Evolutionary conservation across 1,139 yeast species (phyloP), one percentile per base, ranked within the genome.

Genomic region (Debaryomyces udenii): DNA sequence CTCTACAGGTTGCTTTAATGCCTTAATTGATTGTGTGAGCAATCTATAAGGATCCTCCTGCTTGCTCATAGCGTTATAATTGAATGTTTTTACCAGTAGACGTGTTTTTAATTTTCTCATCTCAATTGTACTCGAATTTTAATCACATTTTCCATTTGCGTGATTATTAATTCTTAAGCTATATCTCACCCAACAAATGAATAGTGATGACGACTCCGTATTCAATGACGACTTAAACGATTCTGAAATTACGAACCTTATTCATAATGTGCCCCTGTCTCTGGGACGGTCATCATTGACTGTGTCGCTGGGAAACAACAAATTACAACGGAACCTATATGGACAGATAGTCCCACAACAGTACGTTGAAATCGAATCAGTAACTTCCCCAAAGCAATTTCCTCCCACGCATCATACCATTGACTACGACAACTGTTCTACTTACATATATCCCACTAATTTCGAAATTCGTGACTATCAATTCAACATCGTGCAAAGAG

Each of bases 391-490:
- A 27, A 16, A 23, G 22, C 23, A 33, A 4, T 27, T 33, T 6
- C 37, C 59, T 2, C 72, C 79, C 1, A 76, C 82, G 0, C 85
- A 79, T 47, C 88, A 83, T 51, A 57, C 55, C 9, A 62, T 79
- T 27, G 70, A 78, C 50, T 51, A 56, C 23, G 66, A 61, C n/a
- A 64, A 62, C 29, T 57, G 81, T 3, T 49, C 55, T 13, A 69
- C 80, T 0, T 89, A 83, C 56, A 68, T 88, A 0, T 94, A 93
- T 58, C 99, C 99, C 0, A 82, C 90, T 1, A 93, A 93, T 57
- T 78, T 80, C 48, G 87, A 87, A 46, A 70, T 85, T 1, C 78
- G 99, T 55, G 96, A 88, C 47, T 94, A 94, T 58, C 99, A 94
- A 64, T 81, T 75, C 57, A 83, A 83, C 48, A 90, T 93, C 44